Base-by-base conservation (phyloP, 495 filamentous ascomycete genomes). In the Penicillium egyptiacum region DNA sequence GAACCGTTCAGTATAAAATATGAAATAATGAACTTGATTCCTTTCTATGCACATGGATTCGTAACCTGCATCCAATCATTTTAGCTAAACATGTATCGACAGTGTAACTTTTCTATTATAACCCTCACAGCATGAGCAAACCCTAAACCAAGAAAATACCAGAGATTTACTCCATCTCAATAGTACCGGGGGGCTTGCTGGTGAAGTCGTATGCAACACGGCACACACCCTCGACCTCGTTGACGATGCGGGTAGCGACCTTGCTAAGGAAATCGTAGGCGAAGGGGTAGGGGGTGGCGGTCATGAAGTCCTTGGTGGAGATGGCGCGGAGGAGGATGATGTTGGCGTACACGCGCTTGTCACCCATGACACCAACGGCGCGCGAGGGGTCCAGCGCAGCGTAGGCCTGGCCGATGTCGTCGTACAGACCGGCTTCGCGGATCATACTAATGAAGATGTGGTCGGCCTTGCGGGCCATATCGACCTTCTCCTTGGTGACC, bases 381-480 rank as follows among this genome's bases (percentile, higher is more conserved):
- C 78, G 82, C 31, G n/a, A 23, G 19, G 51, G n/a, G 19, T 53
- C 51, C 11, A 98, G 74, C 16, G 84, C 94, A 19, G 90, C 94
- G 61, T 86, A 96, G 5, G 93, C 93, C 69, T 96, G 91, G 51
- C 77, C 82, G 50, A 92, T 90, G 63, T 52, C 12, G 44, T 89
- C 74, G 67, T 98, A 98, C 2, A 97, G 67, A 19, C 91, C 94
- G 2, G 90, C 92, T 30, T 84, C 86, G 46, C 75, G 79, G 73
- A 98, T 96, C 83, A 88, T 89, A 52, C 82, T 79, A 64, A 97
- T 95, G 76, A 93, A 98, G 54, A 80, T 79, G 59, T 89, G 70
- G 69, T 98, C 94, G 3, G 94, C 94, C 64, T 89, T 75, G 17
- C 92, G 81, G 16, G 86, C 91, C 37, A 96, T 95, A 25, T 82